These are phyloP conservation scores for Didymella pomorum DNA, from an alignment of 2,329 filamentous ascomycete species.

Conservation along the genomic window DNA sequence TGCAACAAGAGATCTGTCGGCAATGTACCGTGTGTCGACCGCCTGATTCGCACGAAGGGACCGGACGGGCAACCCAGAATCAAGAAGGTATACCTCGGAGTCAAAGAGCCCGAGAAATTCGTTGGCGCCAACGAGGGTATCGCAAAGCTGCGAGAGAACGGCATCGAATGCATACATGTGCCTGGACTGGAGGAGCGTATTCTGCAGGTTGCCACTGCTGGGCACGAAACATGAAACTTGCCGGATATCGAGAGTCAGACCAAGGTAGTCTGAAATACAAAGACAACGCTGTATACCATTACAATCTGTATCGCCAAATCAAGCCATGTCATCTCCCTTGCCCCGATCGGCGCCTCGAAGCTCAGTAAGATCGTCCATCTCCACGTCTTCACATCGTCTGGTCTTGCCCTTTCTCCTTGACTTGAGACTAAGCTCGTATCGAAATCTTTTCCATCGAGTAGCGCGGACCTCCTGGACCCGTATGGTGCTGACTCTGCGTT, in stretches of 20 bases:
- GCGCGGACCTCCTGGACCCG: constrained; percentile 19
- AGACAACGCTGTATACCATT: neutral
- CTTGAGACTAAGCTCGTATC: constrained; percentile 23
- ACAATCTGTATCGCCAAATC: neutral
- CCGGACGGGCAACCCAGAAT: constrained; percentile 65
- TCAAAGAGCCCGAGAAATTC: constrained; percentile 89
- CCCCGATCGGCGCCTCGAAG: constrained; percentile 80
- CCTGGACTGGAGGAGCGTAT: constrained; percentile 82
- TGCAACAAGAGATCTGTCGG: constrained; percentile 78
- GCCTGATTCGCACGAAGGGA: constrained; percentile 67
- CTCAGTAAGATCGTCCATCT: constrained; percentile 60
- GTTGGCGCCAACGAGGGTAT: constrained; percentile 82
- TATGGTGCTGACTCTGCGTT: constrained; percentile 1
- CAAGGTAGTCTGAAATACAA: neutral
- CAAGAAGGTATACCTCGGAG: constrained; percentile 82
- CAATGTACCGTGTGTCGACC: constrained; percentile 78
- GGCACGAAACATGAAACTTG: constrained; percentile 63
- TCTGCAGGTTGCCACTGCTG: constrained; percentile 80
- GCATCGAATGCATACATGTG: constrained; percentile 77
- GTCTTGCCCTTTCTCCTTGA: constrained; percentile 20
- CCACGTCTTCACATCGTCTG: constrained; percentile 3
- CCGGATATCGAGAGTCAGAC: neutral
- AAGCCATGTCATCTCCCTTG: neutral
- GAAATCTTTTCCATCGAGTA: constrained; percentile 27
- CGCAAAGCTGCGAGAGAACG: constrained; percentile 72